Conservation (phyloP, 441 rosid genomes). For the Melastoma candidum region DNA sequence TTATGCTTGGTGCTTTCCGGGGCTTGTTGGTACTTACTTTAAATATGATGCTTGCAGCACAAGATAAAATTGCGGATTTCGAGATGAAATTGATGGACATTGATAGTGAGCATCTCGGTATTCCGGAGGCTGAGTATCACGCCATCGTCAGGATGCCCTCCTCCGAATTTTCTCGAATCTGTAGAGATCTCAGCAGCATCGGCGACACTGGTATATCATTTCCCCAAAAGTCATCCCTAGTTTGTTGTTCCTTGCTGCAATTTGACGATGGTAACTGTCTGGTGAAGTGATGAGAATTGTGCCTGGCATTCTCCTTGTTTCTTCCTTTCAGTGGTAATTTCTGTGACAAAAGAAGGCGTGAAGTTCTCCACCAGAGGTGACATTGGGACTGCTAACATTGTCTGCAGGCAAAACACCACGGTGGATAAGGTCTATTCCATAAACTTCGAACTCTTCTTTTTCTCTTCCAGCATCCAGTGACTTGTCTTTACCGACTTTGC, state of each 20-base stretch:
- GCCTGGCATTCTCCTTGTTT: conserved; percentile 10
- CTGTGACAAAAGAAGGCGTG: conserved; percentile 93
- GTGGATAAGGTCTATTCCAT: conserved; percentile 59
- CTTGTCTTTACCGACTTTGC: not conserved
- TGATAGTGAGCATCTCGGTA: conserved; percentile 94
- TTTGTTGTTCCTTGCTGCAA: too few species aligned
- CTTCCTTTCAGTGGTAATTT: conserved; percentile 53
- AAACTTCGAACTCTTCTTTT: not conserved
- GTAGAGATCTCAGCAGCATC: conserved; percentile 81
- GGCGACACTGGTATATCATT: conserved; percentile 73
- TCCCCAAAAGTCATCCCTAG: too few species aligned
- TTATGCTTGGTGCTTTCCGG: too few species aligned
- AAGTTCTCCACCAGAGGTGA: conserved; percentile 92
- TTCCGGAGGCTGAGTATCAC: conserved; percentile 94
- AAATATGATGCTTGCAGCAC: conserved; percentile 34
- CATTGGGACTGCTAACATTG: conserved; percentile 86
- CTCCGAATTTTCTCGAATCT: conserved; percentile 73
- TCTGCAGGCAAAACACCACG: conserved; percentile 82
- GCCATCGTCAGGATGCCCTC: conserved; percentile 94
- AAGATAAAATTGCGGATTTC: conserved; percentile 87
- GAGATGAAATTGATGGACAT: conserved; percentile 99
- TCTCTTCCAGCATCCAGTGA: not conserved
- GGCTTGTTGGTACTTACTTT: too few species aligned
- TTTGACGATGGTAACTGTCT: too few species aligned
- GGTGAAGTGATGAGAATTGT: too few species aligned